phyloP scores from a whole-genome alignment of 2,329 filamentous ascomycete species.

The Fonsecaea multimorphosa region DNA sequence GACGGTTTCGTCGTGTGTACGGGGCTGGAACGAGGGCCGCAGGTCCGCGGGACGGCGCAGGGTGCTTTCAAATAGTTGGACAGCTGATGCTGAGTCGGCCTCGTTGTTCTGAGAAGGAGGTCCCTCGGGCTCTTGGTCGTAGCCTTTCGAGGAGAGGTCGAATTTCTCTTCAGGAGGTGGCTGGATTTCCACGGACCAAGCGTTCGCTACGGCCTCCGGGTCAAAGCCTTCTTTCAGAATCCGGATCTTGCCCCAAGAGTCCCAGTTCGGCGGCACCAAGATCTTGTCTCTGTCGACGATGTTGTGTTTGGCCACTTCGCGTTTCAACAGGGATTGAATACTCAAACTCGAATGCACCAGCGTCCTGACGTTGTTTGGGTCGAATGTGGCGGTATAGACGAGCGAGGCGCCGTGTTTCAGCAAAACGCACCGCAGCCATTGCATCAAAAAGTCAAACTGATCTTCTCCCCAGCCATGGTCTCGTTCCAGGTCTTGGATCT shows the following conservation, averaged over 20 bases:
- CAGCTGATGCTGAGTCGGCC: slow-evolving; percentile 31
- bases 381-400: slow-evolving; percentile 80
- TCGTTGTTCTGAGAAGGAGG: slow-evolving; percentile 40
- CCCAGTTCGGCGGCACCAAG: slow-evolving; percentile 94
- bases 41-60: slow-evolving; percentile 29
- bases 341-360: slow-evolving; percentile 85
- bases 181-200: slow-evolving; percentile 85
- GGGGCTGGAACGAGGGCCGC: slow-evolving; percentile 42
- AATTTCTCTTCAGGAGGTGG: slow-evolving; percentile 49
- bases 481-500: slow-evolving; percentile 87
- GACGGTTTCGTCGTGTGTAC: slow-evolving; percentile 63
- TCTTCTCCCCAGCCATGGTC: slow-evolving; percentile 94
- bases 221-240: slow-evolving; percentile 91
- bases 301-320: slow-evolving; percentile 81
- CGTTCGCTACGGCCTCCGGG: slow-evolving; percentile 81
- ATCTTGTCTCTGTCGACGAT: slow-evolving; percentile 95
- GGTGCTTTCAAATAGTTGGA: slow-evolving; percentile 33
- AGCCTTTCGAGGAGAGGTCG: slow-evolving; percentile 36
- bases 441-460: slow-evolving; percentile 93
- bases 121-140: slow-evolving; percentile 39
- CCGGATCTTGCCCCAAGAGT: slow-evolving; percentile 96
- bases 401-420: slow-evolving; percentile 87
- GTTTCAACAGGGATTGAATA: slow-evolving; percentile 81
- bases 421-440: slow-evolving; percentile 87
- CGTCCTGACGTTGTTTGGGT: slow-evolving; percentile 76